Evolutionary conservation across 306 rosid genomes (phyloP).

Genomic region (Geum urbanum): DNA sequence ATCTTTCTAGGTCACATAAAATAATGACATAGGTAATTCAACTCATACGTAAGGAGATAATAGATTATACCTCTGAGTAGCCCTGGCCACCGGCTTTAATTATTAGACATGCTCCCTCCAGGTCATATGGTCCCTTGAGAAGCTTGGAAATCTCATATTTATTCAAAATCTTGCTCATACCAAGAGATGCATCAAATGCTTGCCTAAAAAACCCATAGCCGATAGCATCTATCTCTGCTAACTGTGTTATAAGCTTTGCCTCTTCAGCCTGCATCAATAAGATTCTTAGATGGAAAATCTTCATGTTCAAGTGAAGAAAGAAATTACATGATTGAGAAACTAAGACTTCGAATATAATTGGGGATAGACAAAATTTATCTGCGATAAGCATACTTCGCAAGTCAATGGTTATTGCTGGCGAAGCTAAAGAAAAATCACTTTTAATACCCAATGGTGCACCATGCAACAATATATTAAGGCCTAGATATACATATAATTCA

Average conservation of each 20-base stretch:
- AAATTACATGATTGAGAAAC: constrained; percentile 4
- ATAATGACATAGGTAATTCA: too few species aligned
- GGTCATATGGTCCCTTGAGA: constrained; percentile 71
- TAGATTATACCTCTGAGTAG: constrained; percentile 50
- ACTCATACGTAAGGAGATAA: not conserved
- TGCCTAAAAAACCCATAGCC: constrained; percentile 65
- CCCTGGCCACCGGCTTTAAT: constrained; percentile 51
- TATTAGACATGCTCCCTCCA: constrained; percentile 70
- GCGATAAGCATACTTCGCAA: not conserved
- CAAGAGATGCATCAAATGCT: constrained; percentile 72
- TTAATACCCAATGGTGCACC: not conserved
- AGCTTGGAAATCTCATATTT: constrained; percentile 72
- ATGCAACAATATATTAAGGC: not conserved
- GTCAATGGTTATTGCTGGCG: not conserved
- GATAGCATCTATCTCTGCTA: constrained; percentile 67
- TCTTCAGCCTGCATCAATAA: constrained; percentile 61
- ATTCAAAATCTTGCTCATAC: constrained; percentile 59
- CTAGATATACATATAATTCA: not conserved
- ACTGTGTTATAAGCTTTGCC: constrained; percentile 69
- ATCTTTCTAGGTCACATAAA: too few species aligned
- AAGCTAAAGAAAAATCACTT: not conserved
- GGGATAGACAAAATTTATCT: not conserved
- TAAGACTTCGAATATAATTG: not conserved
- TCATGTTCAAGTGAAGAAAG: constrained; percentile 3
- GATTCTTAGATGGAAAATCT: not conserved